These are phyloP conservation scores for Colletotrichum falcatum DNA, from an alignment of 2,329 filamentous ascomycete genomes.

Conservation along the genomic window DNA sequence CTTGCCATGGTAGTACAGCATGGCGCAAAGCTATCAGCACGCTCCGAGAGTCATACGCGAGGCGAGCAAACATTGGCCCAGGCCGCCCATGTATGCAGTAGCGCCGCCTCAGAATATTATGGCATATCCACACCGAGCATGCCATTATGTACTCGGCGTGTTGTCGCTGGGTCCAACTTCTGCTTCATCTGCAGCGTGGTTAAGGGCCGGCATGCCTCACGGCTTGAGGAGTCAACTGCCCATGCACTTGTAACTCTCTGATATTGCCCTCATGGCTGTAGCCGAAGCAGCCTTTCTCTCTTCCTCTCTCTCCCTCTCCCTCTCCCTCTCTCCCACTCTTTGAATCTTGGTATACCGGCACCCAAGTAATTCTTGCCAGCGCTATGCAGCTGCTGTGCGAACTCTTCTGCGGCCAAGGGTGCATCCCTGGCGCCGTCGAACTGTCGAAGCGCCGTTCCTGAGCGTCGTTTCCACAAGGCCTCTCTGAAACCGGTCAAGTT, in stretches of 20 bases:
- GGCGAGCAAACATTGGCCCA: conserved; percentile 29
- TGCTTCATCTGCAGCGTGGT: not conserved
- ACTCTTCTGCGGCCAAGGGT: conserved; percentile 9
- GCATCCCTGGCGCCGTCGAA: conserved; percentile 3
- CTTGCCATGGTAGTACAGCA: conserved; percentile 31
- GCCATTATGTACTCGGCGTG: not conserved
- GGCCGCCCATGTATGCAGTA: conserved; percentile 1
- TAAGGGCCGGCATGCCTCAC: not conserved
- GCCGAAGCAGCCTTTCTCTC: not conserved
- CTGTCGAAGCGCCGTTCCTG: conserved; percentile 7
- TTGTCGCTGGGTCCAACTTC: not conserved
- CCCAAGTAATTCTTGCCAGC: not conserved
- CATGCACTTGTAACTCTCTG: conserved; percentile 12
- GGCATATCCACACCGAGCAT: conserved; percentile 6
- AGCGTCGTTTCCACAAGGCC: not conserved
- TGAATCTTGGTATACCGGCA: not conserved
- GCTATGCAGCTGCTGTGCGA: conserved; percentile 19
- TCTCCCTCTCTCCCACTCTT: not conserved
- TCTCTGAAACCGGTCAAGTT: conserved; percentile 23
- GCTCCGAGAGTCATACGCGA: conserved; percentile 13
- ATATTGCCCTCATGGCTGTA: not conserved
- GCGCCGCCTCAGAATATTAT: not conserved
- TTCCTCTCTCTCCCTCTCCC: no score
- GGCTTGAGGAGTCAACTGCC: not conserved
- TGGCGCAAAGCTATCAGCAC: conserved; percentile 6